Base-by-base conservation (phyloP, 805 yeast species). In the Nakazawaea pomicola region DNA sequence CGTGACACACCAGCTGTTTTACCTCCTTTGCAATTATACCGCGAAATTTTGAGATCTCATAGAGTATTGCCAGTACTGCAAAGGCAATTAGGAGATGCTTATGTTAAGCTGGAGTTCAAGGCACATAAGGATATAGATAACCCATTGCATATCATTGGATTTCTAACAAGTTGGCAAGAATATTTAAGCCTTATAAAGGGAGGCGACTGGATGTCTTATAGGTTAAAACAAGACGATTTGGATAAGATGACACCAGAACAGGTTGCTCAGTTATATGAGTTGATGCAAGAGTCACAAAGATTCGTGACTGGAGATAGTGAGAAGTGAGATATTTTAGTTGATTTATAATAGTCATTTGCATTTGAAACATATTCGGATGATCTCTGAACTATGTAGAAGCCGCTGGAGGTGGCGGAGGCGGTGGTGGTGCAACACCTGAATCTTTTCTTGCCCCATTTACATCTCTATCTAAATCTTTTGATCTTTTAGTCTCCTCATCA, bases 91-190 rank as follows among this genome's bases (percentile, higher is more conserved):
- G 99, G 99, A 4, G 96, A 93, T 60, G 72, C 78, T 49, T 93
- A 93, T 58, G 96, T 91, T 38, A 84, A 80, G 56, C 76, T 81
- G 27, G 99, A 93, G 64, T 93, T 93, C 67, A 78, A 80, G 52
- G 82, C 90, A 6, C 99, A 93, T 62, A 75, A 79, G 45, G 61
- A 67, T 36, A 74, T 83, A 6, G 96, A 88, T 49, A 89, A 93
- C 58, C 98, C 99, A 3, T 69, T 88, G 18, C 95, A 91, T 55
- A 88, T 93, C 25, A 89, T 93, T 9, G 99, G 97, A 9, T 93
- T 93, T 52, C 68, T 93, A 46, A 78, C 95, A 1, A 82, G 87
- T 46, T 93, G 99, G 99, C 99, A 93, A 60, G 91, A 83, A 46
- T 85, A 85, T 53, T 67, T 84, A 46, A 64, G 70, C 10, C 64